phyloP scores from a whole-genome alignment of 1,284 basidiomycete species.

The Sphaerobolus stellatus region DNA sequence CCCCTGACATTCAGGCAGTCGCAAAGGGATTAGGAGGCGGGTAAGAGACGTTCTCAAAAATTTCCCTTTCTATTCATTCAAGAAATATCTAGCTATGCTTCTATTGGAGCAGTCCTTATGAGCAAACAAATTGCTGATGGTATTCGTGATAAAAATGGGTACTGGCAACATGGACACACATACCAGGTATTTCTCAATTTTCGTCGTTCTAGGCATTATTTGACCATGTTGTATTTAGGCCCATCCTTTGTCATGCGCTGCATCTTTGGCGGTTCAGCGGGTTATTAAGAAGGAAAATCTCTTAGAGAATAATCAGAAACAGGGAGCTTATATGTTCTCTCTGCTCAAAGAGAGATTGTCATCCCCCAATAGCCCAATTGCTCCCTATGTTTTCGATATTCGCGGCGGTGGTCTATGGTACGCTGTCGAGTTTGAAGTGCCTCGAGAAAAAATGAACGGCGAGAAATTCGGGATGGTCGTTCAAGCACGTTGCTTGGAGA shows the following conservation, averaged over 20 bases:
- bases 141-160: constrained; percentile 61
- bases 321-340: constrained; percentile 60
- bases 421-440: constrained; percentile 66
- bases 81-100: constrained; percentile 58
- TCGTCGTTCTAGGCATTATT: not conserved
- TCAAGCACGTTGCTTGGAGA: constrained; percentile 63
- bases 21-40: constrained; percentile 88
- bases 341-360: constrained; percentile 56
- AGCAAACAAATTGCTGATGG: constrained; percentile 70
- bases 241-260: constrained; percentile 73
- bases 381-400: constrained; percentile 70
- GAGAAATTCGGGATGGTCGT: constrained; percentile 58
- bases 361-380: constrained; percentile 53
- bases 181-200: constrained; percentile 59
- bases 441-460: constrained; percentile 38
- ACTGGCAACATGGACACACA: constrained; percentile 84
- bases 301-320: constrained; percentile 59
- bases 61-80: not conserved
- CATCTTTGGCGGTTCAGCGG: constrained; percentile 75
- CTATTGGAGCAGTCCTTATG: constrained; percentile 80
- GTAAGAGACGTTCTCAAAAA: constrained; percentile 36
- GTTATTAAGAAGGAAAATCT: constrained; percentile 69
- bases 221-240: constrained; percentile 39
- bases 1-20: constrained; percentile 81
- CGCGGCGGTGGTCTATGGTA: constrained; percentile 81